A percentile compares a stretch with the other conserved stretches of the same genome.
Conservation (phyloP, 2,329 filamentous ascomycete genomes). For the Elsinoe fawcettii region DNA sequence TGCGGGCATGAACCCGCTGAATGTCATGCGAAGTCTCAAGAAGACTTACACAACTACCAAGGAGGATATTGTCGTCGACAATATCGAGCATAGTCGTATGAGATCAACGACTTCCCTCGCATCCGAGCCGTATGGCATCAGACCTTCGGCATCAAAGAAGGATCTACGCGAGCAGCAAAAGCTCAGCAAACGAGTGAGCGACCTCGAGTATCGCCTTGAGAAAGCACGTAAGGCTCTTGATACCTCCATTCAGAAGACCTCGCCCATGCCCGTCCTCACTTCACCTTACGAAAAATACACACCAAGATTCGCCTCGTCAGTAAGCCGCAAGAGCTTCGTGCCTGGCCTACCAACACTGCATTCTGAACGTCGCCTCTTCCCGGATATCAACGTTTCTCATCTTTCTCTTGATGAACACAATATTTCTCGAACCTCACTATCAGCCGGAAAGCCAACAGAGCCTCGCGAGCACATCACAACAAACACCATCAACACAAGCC, state of each 20-base stretch:
- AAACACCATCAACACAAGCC: background rate
- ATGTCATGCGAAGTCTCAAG: conserved; percentile 37
- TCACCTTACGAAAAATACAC: conserved; percentile 31
- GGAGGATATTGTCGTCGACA: conserved; percentile 32
- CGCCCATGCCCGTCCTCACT: conserved; percentile 32
- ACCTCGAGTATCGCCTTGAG: conserved; percentile 52
- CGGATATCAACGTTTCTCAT: conserved; percentile 19
- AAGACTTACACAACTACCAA: conserved; percentile 40
- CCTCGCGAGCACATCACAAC: background rate
- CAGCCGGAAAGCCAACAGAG: background rate
- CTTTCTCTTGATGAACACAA: background rate
- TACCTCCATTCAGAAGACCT: conserved; percentile 38
- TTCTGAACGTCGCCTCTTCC: conserved; percentile 32
- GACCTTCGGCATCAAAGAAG: conserved; percentile 45
- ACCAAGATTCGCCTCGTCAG: conserved; percentile 24
- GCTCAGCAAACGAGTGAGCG: conserved; percentile 52
- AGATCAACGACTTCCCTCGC: conserved; percentile 29
- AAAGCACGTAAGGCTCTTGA: conserved; percentile 48
- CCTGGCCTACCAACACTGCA: conserved; percentile 32
- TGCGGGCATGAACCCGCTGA: conserved; percentile 48
- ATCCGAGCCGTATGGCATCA: conserved; percentile 15
- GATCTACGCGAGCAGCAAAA: conserved; percentile 52
- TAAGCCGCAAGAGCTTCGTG: conserved; percentile 28
- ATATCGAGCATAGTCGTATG: conserved; percentile 31
- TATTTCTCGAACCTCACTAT: background rate